Base-by-base conservation (phyloP, 495 filamentous ascomycete species). In the Cladorrhinum samala region DNA sequence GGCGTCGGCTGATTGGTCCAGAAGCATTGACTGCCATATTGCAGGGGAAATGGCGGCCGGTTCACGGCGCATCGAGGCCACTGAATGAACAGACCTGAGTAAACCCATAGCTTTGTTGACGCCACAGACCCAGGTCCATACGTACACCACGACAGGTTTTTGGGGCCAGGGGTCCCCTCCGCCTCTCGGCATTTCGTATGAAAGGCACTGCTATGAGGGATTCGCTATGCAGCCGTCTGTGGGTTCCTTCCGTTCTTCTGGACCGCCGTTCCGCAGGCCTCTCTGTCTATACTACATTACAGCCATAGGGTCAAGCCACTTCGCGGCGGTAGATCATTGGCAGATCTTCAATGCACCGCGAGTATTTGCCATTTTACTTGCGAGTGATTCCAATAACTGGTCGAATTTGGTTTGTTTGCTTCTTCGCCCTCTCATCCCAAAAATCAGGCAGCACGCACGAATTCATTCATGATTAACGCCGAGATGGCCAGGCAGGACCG, bases 321-420 rank as follows among this genome's bases (percentile, higher is more conserved):
- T 43, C 46, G 23, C 24, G 18, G 40, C 50, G 24, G 40, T 7
- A 45, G 40, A 52, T 52, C 50, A 30, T 24, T 24, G 27, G 24
- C n/a, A 17, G 40, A 52, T 52, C 50, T 45, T 20, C 44, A 4
- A 52, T 52, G 50, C 50, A 1, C 36, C 20, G 21, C 9, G 20
- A 40, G 23, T 1, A 50, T 17, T 38, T 33, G n/a, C n/a, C n/a
- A n/a, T n/a, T n/a, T n/a, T n/a, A n/a, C n/a, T n/a, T n/a, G n/a
- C n/a, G n/a, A n/a, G n/a, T n/a, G n/a, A n/a, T n/a, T n/a, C n/a
- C n/a, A n/a, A n/a, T n/a, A n/a, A n/a, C n/a, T n/a, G n/a, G n/a
- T n/a, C n/a, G n/a, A n/a, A n/a, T n/a, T n/a, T n/a, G n/a, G n/a
- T n/a, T 45, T 23, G 17, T 45, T 5, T 23, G 7, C 17, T 23